Base-by-base conservation (phyloP, 2,329 filamentous ascomycete genomes). In the Ophiostoma pallidulum region DNA sequence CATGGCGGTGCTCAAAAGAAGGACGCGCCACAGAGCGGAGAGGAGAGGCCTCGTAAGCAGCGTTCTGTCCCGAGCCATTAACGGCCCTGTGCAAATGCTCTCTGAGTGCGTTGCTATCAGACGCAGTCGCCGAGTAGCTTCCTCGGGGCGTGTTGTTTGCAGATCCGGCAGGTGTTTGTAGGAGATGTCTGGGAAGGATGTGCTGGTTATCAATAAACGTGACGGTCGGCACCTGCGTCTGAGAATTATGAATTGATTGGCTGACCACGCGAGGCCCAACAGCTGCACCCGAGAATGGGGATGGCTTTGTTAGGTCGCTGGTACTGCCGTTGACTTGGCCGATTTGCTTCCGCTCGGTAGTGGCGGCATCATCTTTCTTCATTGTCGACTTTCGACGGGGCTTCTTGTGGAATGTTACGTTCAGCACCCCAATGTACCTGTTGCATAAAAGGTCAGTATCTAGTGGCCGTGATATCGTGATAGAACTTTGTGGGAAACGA, bases 371-470 rank as follows among this genome's bases (percentile, higher is more conserved):
- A 7, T 77, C 77, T 50, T 68, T 74, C 53, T 67, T 77, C 45
- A 69, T 64, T 1, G 67, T 71, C 29, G 76, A 78, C 58, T 72
- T 80, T 41, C 77, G 80, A 47, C 88, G 86, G 2, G 78, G 73
- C 49, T 82, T 81, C 62, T 94, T 95, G 43, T 89, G 87, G 62
- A 94, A 96, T 0, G 89, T 96, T 18, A 96, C 91, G 63, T 96
- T 97, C 43, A 98, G 69, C 36, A 98, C 92, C 53, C 92, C 92
- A 58, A 98, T 97, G 59, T 98, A 97, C 61, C 88, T 94, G 45
- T 48, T 53, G 12, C 18, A 31, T 22, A 4, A 41, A 20, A 19
- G 18, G n/a, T 12, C 10, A 38, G 29, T 8, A 12, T 16, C 18
- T 9, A n/a, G 18, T 8, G 12, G 16, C 14, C 12, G 22, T 6